These are phyloP conservation scores for Xylariaceae sp. DNA, from an alignment of 2,329 filamentous ascomycete genomes.

Conservation along the genomic window DNA sequence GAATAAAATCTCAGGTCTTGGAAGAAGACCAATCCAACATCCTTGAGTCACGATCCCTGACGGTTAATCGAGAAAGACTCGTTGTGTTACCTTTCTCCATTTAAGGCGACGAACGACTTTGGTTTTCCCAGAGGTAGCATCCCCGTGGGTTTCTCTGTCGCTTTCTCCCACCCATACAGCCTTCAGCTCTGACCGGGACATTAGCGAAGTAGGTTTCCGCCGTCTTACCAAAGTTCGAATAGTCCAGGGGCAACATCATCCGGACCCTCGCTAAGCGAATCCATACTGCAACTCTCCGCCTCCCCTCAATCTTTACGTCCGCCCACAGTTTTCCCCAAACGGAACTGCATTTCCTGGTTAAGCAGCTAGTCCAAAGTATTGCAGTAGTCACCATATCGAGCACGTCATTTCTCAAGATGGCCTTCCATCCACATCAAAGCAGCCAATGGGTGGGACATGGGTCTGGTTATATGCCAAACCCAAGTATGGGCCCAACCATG, in stretches of 20 bases:
- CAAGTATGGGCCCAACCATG: constrained; percentile 33
- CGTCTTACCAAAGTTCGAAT: not conserved
- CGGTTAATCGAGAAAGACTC: not conserved
- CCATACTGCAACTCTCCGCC: not conserved
- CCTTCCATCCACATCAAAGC: constrained; percentile 31
- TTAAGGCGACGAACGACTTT: not conserved
- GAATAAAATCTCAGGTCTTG: not conserved
- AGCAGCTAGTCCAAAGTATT: not conserved
- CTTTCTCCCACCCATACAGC: not conserved
- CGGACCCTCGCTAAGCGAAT: not conserved
- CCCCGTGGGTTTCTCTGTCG: not conserved
- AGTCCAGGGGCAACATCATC: not conserved
- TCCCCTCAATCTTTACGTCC: not conserved
- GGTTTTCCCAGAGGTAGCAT: not conserved
- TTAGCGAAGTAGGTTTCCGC: not conserved
- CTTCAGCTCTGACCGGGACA: not conserved
- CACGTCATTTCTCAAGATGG: constrained; percentile 24
- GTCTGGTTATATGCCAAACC: constrained; percentile 32
- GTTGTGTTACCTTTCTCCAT: not conserved
- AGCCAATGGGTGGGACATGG: constrained; percentile 30
- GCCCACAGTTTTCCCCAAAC: not conserved
- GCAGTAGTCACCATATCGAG: constrained; percentile 1
- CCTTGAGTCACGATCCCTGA: not conserved
- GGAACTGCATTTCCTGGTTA: not conserved
- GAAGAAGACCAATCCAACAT: not conserved